Percentiles rank a stretch among this genome's conserved stretches.
phyloP scores from a whole-genome alignment of 2,329 filamentous ascomycete species.

The Aureobasidium pullulans region DNA sequence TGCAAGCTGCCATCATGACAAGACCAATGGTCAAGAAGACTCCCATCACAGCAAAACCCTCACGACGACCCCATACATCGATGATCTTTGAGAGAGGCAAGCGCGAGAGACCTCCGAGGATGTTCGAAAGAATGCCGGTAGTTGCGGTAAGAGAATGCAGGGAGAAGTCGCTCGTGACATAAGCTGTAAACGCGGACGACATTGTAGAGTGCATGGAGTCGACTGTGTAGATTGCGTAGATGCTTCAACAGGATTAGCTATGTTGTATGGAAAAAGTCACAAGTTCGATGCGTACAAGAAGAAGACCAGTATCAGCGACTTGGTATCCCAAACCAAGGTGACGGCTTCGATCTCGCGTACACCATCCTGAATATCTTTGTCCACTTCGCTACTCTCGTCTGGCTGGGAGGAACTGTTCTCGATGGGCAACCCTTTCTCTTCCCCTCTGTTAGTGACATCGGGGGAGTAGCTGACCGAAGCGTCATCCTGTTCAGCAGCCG shows the following conservation, averaged over 20 bases:
- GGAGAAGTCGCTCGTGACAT: constrained; percentile 44
- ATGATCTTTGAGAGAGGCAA: constrained; percentile 60
- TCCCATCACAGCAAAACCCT: constrained; percentile 52
- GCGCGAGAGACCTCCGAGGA: constrained; percentile 55
- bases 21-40: constrained; percentile 46
- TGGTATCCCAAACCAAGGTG: constrained; percentile 29
- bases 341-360: constrained; percentile 31
- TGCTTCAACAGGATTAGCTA: constrained; percentile 22
- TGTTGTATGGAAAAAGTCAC: background rate
- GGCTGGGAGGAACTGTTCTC: too few species aligned
- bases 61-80: constrained; percentile 59
- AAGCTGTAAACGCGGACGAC: constrained; percentile 32
- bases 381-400: background rate
- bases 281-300: constrained; percentile 23
- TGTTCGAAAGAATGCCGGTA: constrained; percentile 47
- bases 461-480: too few species aligned
- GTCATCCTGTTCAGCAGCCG: too few species aligned
- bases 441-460: too few species aligned
- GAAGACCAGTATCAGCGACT: constrained; percentile 26
- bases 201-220: constrained; percentile 39
- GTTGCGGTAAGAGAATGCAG: constrained; percentile 48
- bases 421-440: too few species aligned
- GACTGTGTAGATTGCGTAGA: constrained; percentile 42
- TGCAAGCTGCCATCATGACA: constrained; percentile 59
- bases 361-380: constrained; percentile 27